Evolutionary conservation across 2,329 filamentous ascomycete genomes (phyloP).

Genomic region (Ceratocystis papillata): DNA sequence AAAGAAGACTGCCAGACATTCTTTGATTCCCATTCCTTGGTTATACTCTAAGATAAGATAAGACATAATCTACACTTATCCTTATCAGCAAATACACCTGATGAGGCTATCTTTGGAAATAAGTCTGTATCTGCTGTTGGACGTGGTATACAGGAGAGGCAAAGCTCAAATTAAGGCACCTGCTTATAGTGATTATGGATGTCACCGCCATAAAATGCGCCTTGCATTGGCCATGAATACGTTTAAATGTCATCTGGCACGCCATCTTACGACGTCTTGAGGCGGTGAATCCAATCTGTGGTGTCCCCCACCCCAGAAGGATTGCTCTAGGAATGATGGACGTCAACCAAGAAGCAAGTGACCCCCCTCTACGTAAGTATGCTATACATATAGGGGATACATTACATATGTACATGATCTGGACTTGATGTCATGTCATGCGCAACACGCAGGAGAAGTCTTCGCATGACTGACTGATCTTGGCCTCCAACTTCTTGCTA

Average conservation of each 20-base stretch:
- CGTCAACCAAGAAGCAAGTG: neutral
- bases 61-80: too few relatives aligned
- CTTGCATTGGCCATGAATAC: neutral
- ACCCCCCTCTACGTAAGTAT: neutral
- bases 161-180: too few relatives aligned
- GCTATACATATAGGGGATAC: neutral
- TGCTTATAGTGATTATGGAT: too few relatives aligned
- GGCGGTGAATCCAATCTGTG: neutral
- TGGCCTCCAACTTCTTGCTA: neutral
- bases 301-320: neutral
- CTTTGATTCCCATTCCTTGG: too few relatives aligned
- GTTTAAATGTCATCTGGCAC: neutral
- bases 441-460: neutral
- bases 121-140: too few relatives aligned
- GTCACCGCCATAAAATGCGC: too few relatives aligned
- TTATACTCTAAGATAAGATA: too few relatives aligned
- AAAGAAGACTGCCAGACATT: too few relatives aligned
- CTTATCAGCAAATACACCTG: too few relatives aligned
- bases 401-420: neutral
- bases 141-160: too few relatives aligned
- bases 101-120: too few relatives aligned
- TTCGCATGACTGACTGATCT: neutral
- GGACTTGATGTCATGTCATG: conserved; percentile 1
- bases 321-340: conserved; percentile 7
- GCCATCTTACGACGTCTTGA: neutral